phyloP scores from a whole-genome alignment of 2,329 filamentous ascomycete species.

The Fusarium protoensiforme region DNA sequence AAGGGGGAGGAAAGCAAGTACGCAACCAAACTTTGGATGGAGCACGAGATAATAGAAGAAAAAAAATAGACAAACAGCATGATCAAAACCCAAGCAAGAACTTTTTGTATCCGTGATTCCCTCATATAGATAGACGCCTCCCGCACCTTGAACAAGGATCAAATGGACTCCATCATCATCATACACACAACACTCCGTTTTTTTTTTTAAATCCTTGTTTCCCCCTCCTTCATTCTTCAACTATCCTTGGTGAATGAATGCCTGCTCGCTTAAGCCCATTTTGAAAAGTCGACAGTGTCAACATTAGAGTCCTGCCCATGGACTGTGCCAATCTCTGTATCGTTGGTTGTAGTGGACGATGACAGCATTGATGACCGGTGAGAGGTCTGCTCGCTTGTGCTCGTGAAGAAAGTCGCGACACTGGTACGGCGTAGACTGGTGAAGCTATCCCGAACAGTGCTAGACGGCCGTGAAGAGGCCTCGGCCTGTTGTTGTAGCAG shows the following conservation, averaged over 20 bases:
- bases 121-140: slow-evolving; percentile 46
- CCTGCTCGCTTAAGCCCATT: slow-evolving; percentile 47
- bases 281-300: slow-evolving; percentile 54
- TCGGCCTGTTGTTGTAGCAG: slow-evolving; percentile 36
- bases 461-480: slow-evolving; percentile 53
- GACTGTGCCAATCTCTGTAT: slow-evolving; percentile 60
- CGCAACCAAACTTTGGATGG: slow-evolving; percentile 11
- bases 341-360: slow-evolving; percentile 64
- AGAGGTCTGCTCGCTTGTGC: slow-evolving; percentile 65
- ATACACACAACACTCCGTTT: slow-evolving; percentile 12
- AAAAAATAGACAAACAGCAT: slow-evolving; percentile 13
- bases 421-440: slow-evolving; percentile 71
- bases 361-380: slow-evolving; percentile 68
- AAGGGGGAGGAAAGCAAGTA: slow-evolving; percentile 2
- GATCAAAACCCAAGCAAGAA: slow-evolving; percentile 35
- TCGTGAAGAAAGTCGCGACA: slow-evolving; percentile 73
- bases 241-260: slow-evolving; percentile 1
- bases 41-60: slow-evolving; percentile 1
- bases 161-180: slow-evolving; percentile 23
- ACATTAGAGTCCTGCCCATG: slow-evolving; percentile 46
- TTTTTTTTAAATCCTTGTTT: background rate
- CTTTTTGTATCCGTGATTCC: slow-evolving; percentile 44
- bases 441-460: slow-evolving; percentile 69
- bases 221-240: background rate
- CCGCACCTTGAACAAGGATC: slow-evolving; percentile 11